phyloP scores from a whole-genome alignment of 345 rosid species.

The Ailanthus altissimus region DNA sequence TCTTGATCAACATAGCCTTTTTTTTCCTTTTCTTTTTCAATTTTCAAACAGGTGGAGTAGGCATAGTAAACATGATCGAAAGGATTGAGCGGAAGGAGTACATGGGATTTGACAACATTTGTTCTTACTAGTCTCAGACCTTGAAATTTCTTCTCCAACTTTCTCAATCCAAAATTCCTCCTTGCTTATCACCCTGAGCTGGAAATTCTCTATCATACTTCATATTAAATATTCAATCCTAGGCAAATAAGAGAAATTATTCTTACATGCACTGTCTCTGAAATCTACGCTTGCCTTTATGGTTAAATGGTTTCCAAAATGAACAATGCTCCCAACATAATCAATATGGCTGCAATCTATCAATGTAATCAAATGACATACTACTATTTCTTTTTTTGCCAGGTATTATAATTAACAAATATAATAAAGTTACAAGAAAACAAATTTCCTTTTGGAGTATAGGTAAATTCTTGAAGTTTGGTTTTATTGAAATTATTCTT shows the following conservation, averaged over 20 bases:
- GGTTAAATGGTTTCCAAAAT: background rate
- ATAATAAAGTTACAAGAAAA: background rate
- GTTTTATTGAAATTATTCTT: background rate
- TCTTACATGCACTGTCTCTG: background rate
- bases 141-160: background rate
- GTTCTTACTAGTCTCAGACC: slow-evolving; percentile 18
- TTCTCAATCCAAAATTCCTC: background rate
- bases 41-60: slow-evolving; percentile 36
- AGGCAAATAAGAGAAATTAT: background rate
- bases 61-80: slow-evolving; percentile 36
- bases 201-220: background rate
- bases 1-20: background rate
- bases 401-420: background rate
- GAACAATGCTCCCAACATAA: background rate
- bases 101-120: slow-evolving; percentile 41
- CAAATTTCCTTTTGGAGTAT: slow-evolving; percentile 6
- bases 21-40: too few species aligned
- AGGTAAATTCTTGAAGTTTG: background rate
- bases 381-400: background rate
- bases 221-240: background rate
- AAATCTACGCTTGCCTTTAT: background rate
- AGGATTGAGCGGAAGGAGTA: slow-evolving; percentile 31
- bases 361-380: background rate
- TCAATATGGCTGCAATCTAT: background rate
- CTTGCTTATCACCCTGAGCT: background rate